These are phyloP conservation scores for Gnomoniopsis sp. DNA, from an alignment of 2,329 filamentous ascomycete species.

Conservation along the genomic window DNA sequence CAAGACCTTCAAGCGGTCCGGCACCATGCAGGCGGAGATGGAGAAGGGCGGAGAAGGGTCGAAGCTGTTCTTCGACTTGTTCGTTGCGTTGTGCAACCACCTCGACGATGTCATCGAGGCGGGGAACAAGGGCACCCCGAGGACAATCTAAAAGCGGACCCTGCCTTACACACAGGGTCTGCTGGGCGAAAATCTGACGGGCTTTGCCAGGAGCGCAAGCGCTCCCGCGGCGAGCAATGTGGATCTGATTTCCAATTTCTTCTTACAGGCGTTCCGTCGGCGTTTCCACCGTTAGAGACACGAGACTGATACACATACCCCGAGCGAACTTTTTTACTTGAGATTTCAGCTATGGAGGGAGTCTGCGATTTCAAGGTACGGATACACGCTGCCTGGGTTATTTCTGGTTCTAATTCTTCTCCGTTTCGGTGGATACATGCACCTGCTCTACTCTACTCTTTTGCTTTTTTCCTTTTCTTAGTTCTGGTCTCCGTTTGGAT, in stretches of 20 bases:
- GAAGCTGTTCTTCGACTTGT: slow-evolving; percentile 97
- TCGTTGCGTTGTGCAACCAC: slow-evolving; percentile 97
- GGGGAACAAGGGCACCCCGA: slow-evolving; percentile 62
- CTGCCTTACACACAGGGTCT: not conserved
- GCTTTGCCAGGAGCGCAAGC: slow-evolving; percentile 3
- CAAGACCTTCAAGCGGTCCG: slow-evolving; percentile 96
- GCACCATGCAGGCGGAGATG: slow-evolving; percentile 99
- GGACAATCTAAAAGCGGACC: slow-evolving; percentile 46
- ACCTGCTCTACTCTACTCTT: slow-evolving; percentile 12
- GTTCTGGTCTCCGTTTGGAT: slow-evolving; percentile 3
- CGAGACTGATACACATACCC: slow-evolving; percentile 10
- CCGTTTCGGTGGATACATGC: slow-evolving; percentile 11
- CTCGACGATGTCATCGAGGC: slow-evolving; percentile 92
- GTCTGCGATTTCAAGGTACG: slow-evolving; percentile 12
- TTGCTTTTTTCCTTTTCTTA: slow-evolving; percentile 11
- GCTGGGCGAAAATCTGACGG: not conserved
- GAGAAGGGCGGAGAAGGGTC: slow-evolving; percentile 71
- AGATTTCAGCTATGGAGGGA: slow-evolving; percentile 9
- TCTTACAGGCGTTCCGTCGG: slow-evolving; percentile 15
- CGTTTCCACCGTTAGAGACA: slow-evolving; percentile 12
- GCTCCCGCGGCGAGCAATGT: slow-evolving; percentile 8
- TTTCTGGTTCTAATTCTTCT: slow-evolving; percentile 7
- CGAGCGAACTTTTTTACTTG: slow-evolving; percentile 12
- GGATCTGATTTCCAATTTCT: slow-evolving; percentile 10
- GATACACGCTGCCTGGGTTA: slow-evolving; percentile 6